These are phyloP conservation scores for Rhodamnia rubescens DNA, from an alignment of 345 rosid species.

Conservation along the genomic window DNA sequence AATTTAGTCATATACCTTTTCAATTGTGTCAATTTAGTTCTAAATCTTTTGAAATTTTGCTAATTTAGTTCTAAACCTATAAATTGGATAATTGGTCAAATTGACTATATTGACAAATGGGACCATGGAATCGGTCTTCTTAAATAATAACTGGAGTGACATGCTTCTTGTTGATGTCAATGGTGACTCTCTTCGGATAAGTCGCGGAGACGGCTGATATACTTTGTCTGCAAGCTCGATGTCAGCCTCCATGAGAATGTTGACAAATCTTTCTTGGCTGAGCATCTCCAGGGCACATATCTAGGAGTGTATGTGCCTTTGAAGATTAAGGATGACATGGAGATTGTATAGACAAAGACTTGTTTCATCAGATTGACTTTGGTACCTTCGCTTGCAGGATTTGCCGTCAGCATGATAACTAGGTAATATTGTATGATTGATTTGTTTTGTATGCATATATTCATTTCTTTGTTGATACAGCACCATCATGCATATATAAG, in stretches of 20 bases:
- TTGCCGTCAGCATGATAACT: neutral
- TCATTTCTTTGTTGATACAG: neutral
- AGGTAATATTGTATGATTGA: neutral
- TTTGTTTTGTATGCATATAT: neutral
- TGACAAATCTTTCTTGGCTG: neutral
- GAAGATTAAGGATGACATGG: neutral
- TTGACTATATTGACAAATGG: neutral
- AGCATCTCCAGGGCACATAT: neutral
- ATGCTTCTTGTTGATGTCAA: neutral
- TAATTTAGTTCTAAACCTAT: no score
- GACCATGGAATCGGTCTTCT: neutral
- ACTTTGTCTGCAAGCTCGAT: neutral
- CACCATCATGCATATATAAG: neutral
- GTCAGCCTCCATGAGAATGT: neutral
- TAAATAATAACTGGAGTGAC: neutral
- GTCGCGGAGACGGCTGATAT: neutral
- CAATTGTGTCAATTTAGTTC: no score
- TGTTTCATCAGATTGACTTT: neutral
- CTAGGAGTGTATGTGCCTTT: neutral
- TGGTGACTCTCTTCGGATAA: neutral
- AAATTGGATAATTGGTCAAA: no score
- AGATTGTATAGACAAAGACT: neutral
- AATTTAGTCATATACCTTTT: no score
- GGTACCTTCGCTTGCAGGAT: neutral
- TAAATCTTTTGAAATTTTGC: no score